Evolutionary conservation across 768 basidiomycete species (phyloP).

Genomic region (Boletus vermiculosoides): DNA sequence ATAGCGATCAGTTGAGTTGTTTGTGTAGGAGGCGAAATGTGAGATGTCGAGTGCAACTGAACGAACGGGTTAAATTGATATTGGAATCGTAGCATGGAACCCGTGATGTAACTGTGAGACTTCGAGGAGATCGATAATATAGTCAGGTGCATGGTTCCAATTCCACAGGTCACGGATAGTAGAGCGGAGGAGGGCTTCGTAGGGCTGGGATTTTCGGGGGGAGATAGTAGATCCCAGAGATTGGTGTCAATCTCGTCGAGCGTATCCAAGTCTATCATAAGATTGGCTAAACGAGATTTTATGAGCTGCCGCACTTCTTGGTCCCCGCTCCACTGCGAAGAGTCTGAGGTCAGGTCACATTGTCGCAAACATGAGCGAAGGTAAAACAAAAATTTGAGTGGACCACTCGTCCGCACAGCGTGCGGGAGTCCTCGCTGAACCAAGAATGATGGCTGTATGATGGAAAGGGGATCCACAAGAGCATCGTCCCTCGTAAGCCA

Average conservation of each 20-base stretch:
- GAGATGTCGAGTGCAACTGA: slow-evolving; percentile 15
- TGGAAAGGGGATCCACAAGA: slow-evolving; percentile 73
- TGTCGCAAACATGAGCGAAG: slow-evolving; percentile 54
- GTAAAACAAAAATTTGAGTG: slow-evolving; percentile 78
- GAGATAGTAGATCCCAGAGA: slow-evolving; percentile 25
- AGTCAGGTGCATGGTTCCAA: slow-evolving; percentile 20
- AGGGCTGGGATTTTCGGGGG: slow-evolving; percentile 8
- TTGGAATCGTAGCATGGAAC: slow-evolving; percentile 27
- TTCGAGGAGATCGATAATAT: slow-evolving; percentile 21
- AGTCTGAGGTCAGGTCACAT: slow-evolving; percentile 36
- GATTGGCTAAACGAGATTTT: slow-evolving; percentile 36
- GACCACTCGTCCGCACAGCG: slow-evolving; percentile 60
- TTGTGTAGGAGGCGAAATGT: slow-evolving; percentile 11
- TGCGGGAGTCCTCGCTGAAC: slow-evolving; percentile 74
- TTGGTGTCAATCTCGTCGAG: slow-evolving; percentile 28
- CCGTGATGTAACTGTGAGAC: slow-evolving; percentile 24
- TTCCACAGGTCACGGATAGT: slow-evolving; percentile 14
- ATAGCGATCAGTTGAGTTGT: slow-evolving; percentile 25
- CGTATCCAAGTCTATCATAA: slow-evolving; percentile 45
- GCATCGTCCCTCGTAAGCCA: slow-evolving; percentile 47
- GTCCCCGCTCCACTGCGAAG: slow-evolving; percentile 14
- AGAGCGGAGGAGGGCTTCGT: slow-evolving; percentile 6
- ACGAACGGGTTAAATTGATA: slow-evolving; percentile 16
- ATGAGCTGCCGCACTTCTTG: slow-evolving; percentile 39
- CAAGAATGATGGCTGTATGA: slow-evolving; percentile 81